A percentile compares a stretch with the other conserved stretches of the same genome.
phyloP scores from a whole-genome alignment of 2,329 filamentous ascomycete genomes.

The Phoma sp. region DNA sequence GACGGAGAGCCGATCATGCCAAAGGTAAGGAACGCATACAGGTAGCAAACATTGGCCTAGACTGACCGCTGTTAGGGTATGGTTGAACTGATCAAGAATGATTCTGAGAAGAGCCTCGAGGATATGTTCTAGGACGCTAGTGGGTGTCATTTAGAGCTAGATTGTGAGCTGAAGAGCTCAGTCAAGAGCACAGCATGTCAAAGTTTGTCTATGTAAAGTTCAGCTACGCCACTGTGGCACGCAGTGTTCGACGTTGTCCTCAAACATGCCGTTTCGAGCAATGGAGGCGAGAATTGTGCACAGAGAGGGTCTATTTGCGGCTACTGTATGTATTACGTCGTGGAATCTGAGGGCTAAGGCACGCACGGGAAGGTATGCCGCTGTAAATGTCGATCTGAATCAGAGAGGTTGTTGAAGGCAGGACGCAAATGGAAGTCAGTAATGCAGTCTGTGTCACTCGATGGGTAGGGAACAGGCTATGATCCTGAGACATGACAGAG shows the following conservation, averaged over 20 bases:
- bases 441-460: constrained; percentile 1
- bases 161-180: not conserved
- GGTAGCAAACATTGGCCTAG: not conserved
- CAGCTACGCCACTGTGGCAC: constrained; percentile 47
- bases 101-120: constrained; percentile 89
- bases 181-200: not conserved
- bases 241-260: constrained; percentile 36
- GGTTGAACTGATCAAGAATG: constrained; percentile 89
- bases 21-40: constrained; percentile 62
- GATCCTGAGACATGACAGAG: not conserved
- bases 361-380: not conserved
- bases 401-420: not conserved
- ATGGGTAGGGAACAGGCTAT: not conserved
- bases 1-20: constrained; percentile 89
- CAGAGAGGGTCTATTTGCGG: constrained; percentile 7
- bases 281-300: constrained; percentile 3
- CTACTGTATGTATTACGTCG: constrained; percentile 19
- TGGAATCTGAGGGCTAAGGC: not conserved
- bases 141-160: not conserved
- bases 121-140: constrained; percentile 70
- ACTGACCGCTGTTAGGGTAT: constrained; percentile 70
- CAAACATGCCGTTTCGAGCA: constrained; percentile 13
- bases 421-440: constrained; percentile 1
- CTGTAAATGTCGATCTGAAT: constrained; percentile 5
- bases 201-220: constrained; percentile 10